Evolutionary conservation across 2,329 filamentous ascomycete genomes (phyloP).

Genomic region (Sporothrix protearum): DNA sequence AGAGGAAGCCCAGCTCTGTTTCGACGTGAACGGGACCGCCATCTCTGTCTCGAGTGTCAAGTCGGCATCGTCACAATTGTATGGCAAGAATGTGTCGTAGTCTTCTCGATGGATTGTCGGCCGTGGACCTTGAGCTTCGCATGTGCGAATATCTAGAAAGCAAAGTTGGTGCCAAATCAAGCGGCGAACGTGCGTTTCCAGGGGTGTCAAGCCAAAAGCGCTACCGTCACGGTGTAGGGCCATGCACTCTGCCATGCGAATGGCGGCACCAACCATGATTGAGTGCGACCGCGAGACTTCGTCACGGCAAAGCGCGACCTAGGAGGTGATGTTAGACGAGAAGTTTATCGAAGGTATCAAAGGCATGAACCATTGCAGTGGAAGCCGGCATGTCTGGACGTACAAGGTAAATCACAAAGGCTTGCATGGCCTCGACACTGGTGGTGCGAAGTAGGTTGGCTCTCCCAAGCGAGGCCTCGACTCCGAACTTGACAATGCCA

Average conservation of each 20-base stretch:
- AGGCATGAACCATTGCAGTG: too few relatives aligned
- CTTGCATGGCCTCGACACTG: constrained; percentile 70
- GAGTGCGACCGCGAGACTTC: constrained; percentile 72
- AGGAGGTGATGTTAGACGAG: constrained; percentile 31
- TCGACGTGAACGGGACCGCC: constrained; percentile 37
- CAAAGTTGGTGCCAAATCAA: constrained; percentile 76
- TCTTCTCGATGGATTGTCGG: constrained; percentile 70
- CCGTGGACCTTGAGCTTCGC: constrained; percentile 68
- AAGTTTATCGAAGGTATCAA: too few relatives aligned
- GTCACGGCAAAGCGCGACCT: constrained; percentile 57
- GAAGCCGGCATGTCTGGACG: constrained; percentile 33
- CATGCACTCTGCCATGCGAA: constrained; percentile 74
- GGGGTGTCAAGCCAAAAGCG: constrained; percentile 59
- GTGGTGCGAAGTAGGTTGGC: constrained; percentile 69
- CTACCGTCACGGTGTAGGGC: constrained; percentile 69
- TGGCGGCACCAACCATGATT: constrained; percentile 66
- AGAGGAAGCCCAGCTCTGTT: constrained; percentile 61
- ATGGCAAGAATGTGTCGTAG: constrained; percentile 68
- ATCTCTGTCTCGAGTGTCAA: constrained; percentile 46
- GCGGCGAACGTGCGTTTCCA: constrained; percentile 68
- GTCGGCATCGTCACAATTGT: constrained; percentile 66
- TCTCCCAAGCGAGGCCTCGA: constrained; percentile 63
- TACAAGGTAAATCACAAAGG: constrained; percentile 72
- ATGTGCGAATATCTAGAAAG: constrained; percentile 71
- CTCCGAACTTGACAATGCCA: constrained; percentile 59